Evolutionary conservation across 1,139 yeast species (phyloP).

Genomic region (Sugiyamaella pinicola): DNA sequence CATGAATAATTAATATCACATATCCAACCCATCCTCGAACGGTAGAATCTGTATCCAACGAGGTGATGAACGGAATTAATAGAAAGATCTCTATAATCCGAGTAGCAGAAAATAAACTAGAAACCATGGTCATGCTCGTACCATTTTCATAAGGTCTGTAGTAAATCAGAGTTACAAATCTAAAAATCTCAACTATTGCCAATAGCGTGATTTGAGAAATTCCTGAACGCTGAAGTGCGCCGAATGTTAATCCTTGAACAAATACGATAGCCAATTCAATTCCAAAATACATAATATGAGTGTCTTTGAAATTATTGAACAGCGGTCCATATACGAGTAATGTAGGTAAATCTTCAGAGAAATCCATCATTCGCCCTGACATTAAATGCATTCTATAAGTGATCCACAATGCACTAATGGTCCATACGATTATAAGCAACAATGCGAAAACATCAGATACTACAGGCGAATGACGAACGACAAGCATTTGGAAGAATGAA

Average conservation of each 20-base stretch:
- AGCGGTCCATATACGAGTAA: constrained; percentile 40
- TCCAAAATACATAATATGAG: constrained; percentile 27
- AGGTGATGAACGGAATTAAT: constrained; percentile 38
- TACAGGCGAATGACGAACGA: constrained; percentile 28
- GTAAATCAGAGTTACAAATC: constrained; percentile 31
- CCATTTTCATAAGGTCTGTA: constrained; percentile 38
- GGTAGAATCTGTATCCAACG: constrained; percentile 30
- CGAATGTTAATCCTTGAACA: constrained; percentile 41
- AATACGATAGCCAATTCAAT: constrained; percentile 35
- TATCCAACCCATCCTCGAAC: constrained; percentile 43
- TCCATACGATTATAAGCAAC: constrained; percentile 36
- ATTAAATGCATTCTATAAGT: constrained; percentile 28
- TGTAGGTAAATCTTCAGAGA: constrained; percentile 38
- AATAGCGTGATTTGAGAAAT: constrained; percentile 42
- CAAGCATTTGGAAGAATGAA: constrained; percentile 41
- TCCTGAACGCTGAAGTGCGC: constrained; percentile 43
- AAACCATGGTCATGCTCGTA: constrained; percentile 40
- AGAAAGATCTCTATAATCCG: constrained; percentile 37
- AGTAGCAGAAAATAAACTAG: constrained; percentile 30
- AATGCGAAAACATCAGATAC: constrained; percentile 40
- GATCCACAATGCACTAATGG: constrained; percentile 31
- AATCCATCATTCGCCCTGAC: constrained; percentile 15
- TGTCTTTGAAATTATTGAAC: constrained; percentile 30
- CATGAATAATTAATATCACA: constrained; percentile 40
- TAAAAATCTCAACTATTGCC: constrained; percentile 37